Evolutionary conservation across 306 rosid genomes (phyloP).

Genomic region (Rosa lucieae): DNA sequence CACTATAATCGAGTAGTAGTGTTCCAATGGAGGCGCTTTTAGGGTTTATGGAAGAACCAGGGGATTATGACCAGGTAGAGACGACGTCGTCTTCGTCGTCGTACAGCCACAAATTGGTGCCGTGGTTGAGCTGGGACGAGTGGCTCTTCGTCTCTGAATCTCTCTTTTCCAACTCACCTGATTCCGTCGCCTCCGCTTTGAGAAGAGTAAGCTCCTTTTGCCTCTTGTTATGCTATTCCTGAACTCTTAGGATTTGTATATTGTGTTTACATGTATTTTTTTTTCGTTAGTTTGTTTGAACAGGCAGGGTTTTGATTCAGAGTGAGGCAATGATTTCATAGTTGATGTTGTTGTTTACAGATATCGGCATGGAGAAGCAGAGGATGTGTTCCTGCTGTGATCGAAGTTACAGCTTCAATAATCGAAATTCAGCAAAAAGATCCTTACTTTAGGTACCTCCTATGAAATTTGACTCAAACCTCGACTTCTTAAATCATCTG

Average conservation of each 20-base stretch:
- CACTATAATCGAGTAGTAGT: background rate
- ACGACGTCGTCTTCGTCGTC: conserved; percentile 8
- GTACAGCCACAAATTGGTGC: conserved; percentile 55
- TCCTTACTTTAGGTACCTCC: conserved; percentile 54
- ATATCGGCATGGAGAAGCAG: conserved; percentile 82
- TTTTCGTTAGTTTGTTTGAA: background rate
- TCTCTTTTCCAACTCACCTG: conserved; percentile 66
- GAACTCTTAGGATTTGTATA: too few species aligned
- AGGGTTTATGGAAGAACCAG: conserved; percentile 18
- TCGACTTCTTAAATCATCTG: too few species aligned
- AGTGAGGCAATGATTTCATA: background rate
- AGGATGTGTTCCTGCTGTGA: conserved; percentile 70
- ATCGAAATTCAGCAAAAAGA: conserved; percentile 70
- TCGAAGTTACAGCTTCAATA: conserved; percentile 72
- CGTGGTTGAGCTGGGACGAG: conserved; percentile 92
- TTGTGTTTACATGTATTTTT: background rate
- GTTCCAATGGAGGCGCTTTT: conserved; percentile 18
- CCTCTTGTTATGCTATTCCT: background rate
- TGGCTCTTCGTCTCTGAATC: conserved; percentile 69
- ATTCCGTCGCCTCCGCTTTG: conserved; percentile 61
- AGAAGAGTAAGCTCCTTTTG: conserved; percentile 46
- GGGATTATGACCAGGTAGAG: conserved; percentile 1
- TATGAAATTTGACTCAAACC: background rate
- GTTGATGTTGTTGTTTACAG: conserved; percentile 35
- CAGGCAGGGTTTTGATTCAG: background rate